Conservation (phyloP, 352 stramenopile genomes). For the Peronospora farinosa region DNA sequence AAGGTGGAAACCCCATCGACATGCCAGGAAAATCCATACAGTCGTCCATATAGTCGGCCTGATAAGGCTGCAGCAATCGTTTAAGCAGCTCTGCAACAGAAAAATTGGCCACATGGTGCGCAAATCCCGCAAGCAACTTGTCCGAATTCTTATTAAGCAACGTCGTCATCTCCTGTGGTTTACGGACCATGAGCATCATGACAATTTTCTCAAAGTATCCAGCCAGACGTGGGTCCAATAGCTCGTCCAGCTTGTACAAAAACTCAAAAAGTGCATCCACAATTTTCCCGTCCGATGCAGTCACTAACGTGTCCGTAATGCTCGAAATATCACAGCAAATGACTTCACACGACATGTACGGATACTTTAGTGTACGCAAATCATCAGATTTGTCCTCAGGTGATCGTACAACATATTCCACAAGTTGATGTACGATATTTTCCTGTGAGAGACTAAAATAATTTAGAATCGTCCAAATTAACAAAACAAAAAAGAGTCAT, state of each 20-base stretch:
- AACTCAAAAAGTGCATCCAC: slow-evolving; percentile 91
- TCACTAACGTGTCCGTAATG: slow-evolving; percentile 89
- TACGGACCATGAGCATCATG: slow-evolving; percentile 85
- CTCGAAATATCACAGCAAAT: slow-evolving; percentile 94
- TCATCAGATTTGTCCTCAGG: slow-evolving; percentile 49
- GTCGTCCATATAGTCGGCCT: slow-evolving; percentile 81
- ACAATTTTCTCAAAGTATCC: slow-evolving; percentile 97
- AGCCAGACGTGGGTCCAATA: slow-evolving; percentile 92
- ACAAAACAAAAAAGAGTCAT: background rate
- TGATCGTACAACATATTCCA: slow-evolving; percentile 68
- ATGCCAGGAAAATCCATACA: slow-evolving; percentile 82
- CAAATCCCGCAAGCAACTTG: slow-evolving; percentile 58
- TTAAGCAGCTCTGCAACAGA: slow-evolving; percentile 81
- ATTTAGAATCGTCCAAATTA: background rate
- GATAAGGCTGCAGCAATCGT: slow-evolving; percentile 75
- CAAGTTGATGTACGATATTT: slow-evolving; percentile 52
- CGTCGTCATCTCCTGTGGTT: slow-evolving; percentile 79
- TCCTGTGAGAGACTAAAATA: slow-evolving; percentile 61
- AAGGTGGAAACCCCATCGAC: slow-evolving; percentile 63
- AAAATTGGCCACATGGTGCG: slow-evolving; percentile 63
- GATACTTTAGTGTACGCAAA: slow-evolving; percentile 85
- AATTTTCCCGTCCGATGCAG: slow-evolving; percentile 45
- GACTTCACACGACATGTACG: slow-evolving; percentile 97
- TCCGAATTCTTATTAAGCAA: slow-evolving; percentile 81
- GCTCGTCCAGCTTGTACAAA: slow-evolving; percentile 60